phyloP scores from a whole-genome alignment of 345 rosid species.

The Durio zibethinus region DNA sequence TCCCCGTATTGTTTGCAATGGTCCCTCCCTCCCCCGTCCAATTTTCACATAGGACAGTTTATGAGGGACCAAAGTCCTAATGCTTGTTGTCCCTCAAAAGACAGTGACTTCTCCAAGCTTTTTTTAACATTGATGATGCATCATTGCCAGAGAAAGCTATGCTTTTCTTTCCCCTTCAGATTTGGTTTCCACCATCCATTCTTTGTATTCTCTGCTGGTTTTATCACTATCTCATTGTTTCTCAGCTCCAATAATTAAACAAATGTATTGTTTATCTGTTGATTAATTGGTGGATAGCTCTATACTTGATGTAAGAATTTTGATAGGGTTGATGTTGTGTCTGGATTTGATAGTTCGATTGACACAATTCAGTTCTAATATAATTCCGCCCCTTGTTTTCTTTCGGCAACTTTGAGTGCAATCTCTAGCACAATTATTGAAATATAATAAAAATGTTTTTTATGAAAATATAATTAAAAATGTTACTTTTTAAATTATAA shows the following conservation, averaged over 20 bases:
- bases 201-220: not conserved
- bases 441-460: no score
- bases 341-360: not conserved
- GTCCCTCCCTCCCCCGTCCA: not conserved
- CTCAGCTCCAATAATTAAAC: not conserved
- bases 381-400: no score
- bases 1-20: not conserved
- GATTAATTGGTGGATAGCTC: not conserved
- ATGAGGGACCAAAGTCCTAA: conserved; percentile 7
- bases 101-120: not conserved
- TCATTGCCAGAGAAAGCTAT: not conserved
- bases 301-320: not conserved
- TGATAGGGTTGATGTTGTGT: not conserved
- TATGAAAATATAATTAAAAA: no score
- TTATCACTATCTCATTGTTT: not conserved
- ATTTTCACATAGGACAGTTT: not conserved
- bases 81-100: not conserved
- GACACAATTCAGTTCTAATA: not conserved
- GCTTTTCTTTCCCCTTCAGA: not conserved
- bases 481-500: no score
- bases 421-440: no score
- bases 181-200: not conserved
- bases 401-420: no score
- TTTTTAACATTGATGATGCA: not conserved
- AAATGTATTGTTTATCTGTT: not conserved